Percentiles rank a stretch among this genome's conserved stretches.
Evolutionary conservation across 176 grass and related monocot species (phyloP).

Genomic region (Rhynchospora pubera): DNA sequence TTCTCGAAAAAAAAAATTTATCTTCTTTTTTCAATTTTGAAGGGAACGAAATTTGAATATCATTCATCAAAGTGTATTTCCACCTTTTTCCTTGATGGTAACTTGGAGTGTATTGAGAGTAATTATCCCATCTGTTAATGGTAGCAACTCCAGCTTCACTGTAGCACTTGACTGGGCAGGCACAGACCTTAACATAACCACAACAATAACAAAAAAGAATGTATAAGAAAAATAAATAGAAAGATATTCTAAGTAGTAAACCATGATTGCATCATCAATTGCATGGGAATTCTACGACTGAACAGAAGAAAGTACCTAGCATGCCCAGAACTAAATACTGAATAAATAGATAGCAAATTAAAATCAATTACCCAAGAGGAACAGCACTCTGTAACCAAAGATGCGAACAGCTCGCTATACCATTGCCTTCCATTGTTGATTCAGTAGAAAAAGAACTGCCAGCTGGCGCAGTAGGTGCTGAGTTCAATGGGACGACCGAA

Average conservation of each 20-base stretch:
- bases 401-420: conserved; percentile 69
- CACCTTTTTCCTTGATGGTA: conserved; percentile 96
- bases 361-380: conserved; percentile 70
- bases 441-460: conserved; percentile 37
- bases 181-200: conserved; percentile 59
- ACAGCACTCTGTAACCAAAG: conserved; percentile 93
- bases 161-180: conserved; percentile 78
- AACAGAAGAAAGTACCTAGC: background rate
- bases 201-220: background rate
- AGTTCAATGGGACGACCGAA: conserved; percentile 77
- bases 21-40: background rate
- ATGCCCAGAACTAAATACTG: background rate
- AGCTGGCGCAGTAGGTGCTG: conserved; percentile 58
- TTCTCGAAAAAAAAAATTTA: too few relatives aligned
- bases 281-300: background rate
- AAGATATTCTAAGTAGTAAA: background rate
- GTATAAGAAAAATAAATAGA: conserved; percentile 7
- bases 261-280: background rate
- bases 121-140: conserved; percentile 93
- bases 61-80: background rate
- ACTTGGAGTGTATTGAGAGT: conserved; percentile 87
- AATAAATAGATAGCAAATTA: background rate
- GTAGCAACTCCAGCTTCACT: conserved; percentile 91
- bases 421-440: conserved; percentile 47
- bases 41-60: background rate